Evolutionary conservation across 2,329 filamentous ascomycete genomes (phyloP).

Genomic region (Pseudogymnoascus sp.): DNA sequence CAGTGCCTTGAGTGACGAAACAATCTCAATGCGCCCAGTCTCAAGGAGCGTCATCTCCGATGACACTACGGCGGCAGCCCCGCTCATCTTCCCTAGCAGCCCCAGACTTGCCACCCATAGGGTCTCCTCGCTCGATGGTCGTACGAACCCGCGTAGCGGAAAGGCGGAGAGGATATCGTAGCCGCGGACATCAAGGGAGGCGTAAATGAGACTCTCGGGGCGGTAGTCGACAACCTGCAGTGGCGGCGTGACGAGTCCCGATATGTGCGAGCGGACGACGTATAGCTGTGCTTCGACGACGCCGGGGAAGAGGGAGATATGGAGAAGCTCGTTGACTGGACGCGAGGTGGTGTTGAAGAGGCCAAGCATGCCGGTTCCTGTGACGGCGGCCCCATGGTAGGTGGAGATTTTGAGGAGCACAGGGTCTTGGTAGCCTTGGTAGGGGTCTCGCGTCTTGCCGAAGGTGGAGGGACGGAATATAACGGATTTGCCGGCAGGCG

Average conservation of each 20-base stretch:
- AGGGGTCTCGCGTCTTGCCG: slow-evolving; percentile 66
- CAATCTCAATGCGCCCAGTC: slow-evolving; percentile 57
- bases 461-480: slow-evolving; percentile 72
- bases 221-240: slow-evolving; percentile 34
- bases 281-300: slow-evolving; percentile 53
- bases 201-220: slow-evolving; percentile 46
- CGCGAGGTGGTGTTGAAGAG: slow-evolving; percentile 72
- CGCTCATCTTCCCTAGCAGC: slow-evolving; percentile 82
- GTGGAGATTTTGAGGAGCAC: slow-evolving; percentile 69
- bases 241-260: slow-evolving; percentile 52
- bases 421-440: slow-evolving; percentile 67
- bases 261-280: slow-evolving; percentile 65
- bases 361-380: slow-evolving; percentile 70
- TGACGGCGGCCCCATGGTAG: slow-evolving; percentile 60
- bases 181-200: slow-evolving; percentile 56
- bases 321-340: slow-evolving; percentile 60
- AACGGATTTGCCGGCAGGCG: slow-evolving; percentile 64
- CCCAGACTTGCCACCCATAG: slow-evolving; percentile 65
- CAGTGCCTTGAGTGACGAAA: slow-evolving; percentile 69
- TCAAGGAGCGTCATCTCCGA: slow-evolving; percentile 51
- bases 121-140: slow-evolving; percentile 28
- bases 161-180: slow-evolving; percentile 80
- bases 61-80: slow-evolving; percentile 65
- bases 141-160: slow-evolving; percentile 52
- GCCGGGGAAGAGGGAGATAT: slow-evolving; percentile 67